A percentile compares a stretch with the other conserved stretches of the same genome.
Evolutionary conservation across 148 eudicot species (phyloP).

Genomic region (Agrostemma githago): DNA sequence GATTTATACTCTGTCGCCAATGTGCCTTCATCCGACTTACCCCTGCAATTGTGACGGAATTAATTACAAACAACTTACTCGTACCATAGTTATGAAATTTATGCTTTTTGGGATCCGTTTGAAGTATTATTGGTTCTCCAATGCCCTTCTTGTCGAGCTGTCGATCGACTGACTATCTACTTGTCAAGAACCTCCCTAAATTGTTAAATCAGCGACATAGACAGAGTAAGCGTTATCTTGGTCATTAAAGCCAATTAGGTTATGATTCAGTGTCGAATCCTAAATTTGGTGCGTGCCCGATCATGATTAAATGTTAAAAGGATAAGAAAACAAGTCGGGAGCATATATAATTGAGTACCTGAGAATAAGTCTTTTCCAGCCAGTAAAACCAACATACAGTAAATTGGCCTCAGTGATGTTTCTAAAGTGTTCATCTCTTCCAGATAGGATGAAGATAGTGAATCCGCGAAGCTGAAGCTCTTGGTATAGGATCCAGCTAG

Average conservation of each 20-base stretch:
- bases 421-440: conserved; percentile 55
- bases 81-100: background rate
- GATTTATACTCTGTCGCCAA: conserved; percentile 61
- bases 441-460: conserved; percentile 64
- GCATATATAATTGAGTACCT: conserved; percentile 34
- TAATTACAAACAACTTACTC: background rate
- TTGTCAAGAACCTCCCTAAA: too few species aligned
- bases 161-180: too few species aligned
- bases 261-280: too few species aligned
- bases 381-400: conserved; percentile 44
- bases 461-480: conserved; percentile 56
- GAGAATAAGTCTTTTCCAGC: conserved; percentile 62
- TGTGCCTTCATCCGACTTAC: conserved; percentile 44
- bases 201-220: too few species aligned
- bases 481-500: conserved; percentile 64
- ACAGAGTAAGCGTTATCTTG: too few species aligned
- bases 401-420: conserved; percentile 47
- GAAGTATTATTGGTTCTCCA: too few species aligned
- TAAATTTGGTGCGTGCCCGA: too few species aligned
- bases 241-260: too few species aligned
- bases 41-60: conserved; percentile 34
- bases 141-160: too few species aligned
- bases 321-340: background rate
- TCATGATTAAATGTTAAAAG: too few species aligned
- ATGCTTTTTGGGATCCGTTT: too few species aligned